A percentile compares a stretch with the other conserved stretches of the same genome.
Conservation (phyloP, 306 rosid genomes). For the Dalbergia cultrata region DNA sequence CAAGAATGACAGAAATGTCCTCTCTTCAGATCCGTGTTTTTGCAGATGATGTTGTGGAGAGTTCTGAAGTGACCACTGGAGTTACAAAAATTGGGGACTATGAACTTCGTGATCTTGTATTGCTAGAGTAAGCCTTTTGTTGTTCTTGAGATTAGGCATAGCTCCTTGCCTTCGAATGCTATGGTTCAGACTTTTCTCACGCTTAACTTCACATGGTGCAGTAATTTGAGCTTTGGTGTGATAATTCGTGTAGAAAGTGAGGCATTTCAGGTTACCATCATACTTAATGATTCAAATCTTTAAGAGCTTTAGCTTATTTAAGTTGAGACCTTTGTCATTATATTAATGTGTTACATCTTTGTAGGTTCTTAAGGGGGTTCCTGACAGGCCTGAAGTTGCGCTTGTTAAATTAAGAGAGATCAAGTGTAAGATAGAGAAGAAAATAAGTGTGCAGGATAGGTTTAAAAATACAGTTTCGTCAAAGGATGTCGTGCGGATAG, state of each 20-base stretch:
- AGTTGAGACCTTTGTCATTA: not conserved
- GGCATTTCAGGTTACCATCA: constrained; percentile 85
- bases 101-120: constrained; percentile 97
- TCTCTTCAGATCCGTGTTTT: constrained; percentile 85
- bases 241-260: constrained; percentile 96
- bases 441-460: constrained; percentile 81
- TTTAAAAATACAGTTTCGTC: constrained; percentile 75
- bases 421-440: constrained; percentile 89
- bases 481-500: constrained; percentile 88
- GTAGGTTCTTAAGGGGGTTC: constrained; percentile 95
- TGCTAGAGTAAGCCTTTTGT: constrained; percentile 78
- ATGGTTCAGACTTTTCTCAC: constrained; percentile 39
- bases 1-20: constrained; percentile 40
- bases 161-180: not conserved
- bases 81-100: constrained; percentile 92
- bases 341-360: constrained; percentile 41
- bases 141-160: constrained; percentile 21
- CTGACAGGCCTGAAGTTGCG: constrained; percentile 90
- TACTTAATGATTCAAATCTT: constrained; percentile 1
- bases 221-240: constrained; percentile 91
- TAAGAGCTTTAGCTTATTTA: not conserved
- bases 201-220: constrained; percentile 59
- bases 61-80: constrained; percentile 97
- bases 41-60: constrained; percentile 99
- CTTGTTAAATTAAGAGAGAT: constrained; percentile 90